phyloP scores from a whole-genome alignment of 345 rosid species.

The Hypericum androsaemum region DNA sequence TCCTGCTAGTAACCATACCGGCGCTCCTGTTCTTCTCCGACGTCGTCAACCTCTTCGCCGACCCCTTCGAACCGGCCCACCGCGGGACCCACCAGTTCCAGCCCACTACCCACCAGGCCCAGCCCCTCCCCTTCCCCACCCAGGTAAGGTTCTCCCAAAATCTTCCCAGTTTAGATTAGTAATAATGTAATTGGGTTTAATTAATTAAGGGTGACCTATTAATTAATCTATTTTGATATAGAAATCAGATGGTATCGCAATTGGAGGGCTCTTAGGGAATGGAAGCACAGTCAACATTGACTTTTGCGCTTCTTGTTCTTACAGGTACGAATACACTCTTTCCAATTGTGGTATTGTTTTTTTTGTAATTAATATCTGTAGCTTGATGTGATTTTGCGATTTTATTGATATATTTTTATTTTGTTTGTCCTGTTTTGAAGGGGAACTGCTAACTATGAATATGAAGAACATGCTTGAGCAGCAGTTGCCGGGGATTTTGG shows the following conservation, averaged over 20 bases:
- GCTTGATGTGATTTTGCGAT: no score
- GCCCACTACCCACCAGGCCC: constrained; percentile 6
- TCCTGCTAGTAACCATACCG: constrained; percentile 23
- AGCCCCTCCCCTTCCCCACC: constrained; percentile 13
- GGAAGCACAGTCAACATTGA: constrained; percentile 20
- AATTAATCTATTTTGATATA: constrained; percentile 9
- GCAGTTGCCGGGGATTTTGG: constrained; percentile 18
- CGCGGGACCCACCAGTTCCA: constrained; percentile 2
- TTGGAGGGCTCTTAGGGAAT: constrained; percentile 10
- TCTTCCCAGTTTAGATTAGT: neutral
- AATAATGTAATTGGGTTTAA: neutral
- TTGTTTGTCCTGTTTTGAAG: constrained; percentile 13
- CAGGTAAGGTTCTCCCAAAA: constrained; percentile 1
- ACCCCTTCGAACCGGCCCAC: constrained; percentile 6
- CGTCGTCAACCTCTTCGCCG: constrained; percentile 14
- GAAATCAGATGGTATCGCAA: constrained; percentile 16
- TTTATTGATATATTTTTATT: neutral
- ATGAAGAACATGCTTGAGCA: constrained; percentile 28
- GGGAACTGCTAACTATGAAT: constrained; percentile 21
- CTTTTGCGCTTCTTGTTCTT: constrained; percentile 30
- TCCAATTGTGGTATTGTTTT: no score
- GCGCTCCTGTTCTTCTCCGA: constrained; percentile 22
- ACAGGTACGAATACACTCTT: constrained; percentile 19
- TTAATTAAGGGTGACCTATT: no score
- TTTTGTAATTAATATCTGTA: no score